Evolutionary conservation across 2,329 filamentous ascomycete species (phyloP), one percentile per base, ranked within the genome.

Genomic region (Aureobasidium subglaciale): DNA sequence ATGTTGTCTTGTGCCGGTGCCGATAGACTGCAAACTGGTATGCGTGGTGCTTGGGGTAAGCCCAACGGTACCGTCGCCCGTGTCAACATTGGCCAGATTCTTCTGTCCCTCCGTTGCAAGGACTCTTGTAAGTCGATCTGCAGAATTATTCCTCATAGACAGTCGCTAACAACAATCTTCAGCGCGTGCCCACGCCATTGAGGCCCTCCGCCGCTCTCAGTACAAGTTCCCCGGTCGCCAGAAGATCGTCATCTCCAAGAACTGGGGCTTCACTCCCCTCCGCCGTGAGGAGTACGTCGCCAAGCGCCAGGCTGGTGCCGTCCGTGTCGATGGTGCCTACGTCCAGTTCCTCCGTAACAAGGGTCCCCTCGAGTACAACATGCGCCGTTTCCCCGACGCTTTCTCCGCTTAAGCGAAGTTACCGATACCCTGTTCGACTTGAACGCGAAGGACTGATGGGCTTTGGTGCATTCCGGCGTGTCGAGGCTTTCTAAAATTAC

Each of bases 161-260:
- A 24, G 7, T 11, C 20, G 20, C 30, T 48, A 15, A 48, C 8
- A 6, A 5, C 1, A 4, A 10, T n/a, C 29, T 24, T 1, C 63
- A 88, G 85, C 93, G 86, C 90, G 90, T 70, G 86, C 87, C 67
- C 84, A 86, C 71, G 93, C 93, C 75, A 90, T 99, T 71, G 93
- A 99, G 87, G 93, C 93, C 73, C 89, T 99, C 76, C 92, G 95
- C 75, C 90, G 93, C 77, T 95, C 90, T 65, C 93, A 96, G 87
- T 96, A 97, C 90, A 99, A 97, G 88, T 99, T 99, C 89, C 93
- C 93, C 67, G 93, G 93, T 78, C 92, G 93, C 80, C 93, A 99
- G 85, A 99, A 99, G 90, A 97, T 99, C 82, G 96, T 99, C 72
- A 87, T 97, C 80, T 95, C 88, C 83, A 99, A 97, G 90, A 99